Percentiles rank a stretch among this genome's conserved stretches.
These are phyloP conservation scores for Harrya chromipes DNA, from an alignment of 768 basidiomycete genomes.

Conservation along the genomic window DNA sequence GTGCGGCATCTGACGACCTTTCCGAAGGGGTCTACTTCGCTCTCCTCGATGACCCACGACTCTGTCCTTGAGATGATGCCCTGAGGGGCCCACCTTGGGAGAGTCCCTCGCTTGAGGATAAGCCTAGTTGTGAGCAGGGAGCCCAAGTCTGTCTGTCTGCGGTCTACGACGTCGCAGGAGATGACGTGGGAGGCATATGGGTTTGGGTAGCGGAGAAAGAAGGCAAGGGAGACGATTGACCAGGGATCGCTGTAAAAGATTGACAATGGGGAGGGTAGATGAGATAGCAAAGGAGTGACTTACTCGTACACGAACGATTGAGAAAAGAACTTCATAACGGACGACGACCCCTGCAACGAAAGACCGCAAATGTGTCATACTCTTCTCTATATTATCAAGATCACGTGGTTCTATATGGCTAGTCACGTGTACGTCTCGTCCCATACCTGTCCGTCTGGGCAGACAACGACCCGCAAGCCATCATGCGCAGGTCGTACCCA, in stretches of 20 bases:
- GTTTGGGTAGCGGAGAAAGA: slow-evolving; percentile 94
- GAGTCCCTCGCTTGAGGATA: slow-evolving; percentile 87
- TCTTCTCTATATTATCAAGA: background rate
- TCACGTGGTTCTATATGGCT: slow-evolving; percentile 10
- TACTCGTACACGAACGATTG: slow-evolving; percentile 58
- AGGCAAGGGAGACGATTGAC: slow-evolving; percentile 89
- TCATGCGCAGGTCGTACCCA: slow-evolving; percentile 79
- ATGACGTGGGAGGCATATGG: slow-evolving; percentile 91
- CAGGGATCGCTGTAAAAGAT: slow-evolving; percentile 73
- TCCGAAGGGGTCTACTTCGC: slow-evolving; percentile 84
- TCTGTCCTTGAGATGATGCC: slow-evolving; percentile 83
- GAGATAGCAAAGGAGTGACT: slow-evolving; percentile 31
- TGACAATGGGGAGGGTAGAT: too few relatives aligned
- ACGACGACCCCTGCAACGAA: slow-evolving; percentile 36
- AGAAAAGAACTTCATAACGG: slow-evolving; percentile 50
- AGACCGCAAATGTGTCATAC: too few relatives aligned
- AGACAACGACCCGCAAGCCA: slow-evolving; percentile 58
- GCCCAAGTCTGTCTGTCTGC: slow-evolving; percentile 67
- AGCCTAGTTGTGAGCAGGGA: slow-evolving; percentile 84
- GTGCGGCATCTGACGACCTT: slow-evolving; percentile 76
- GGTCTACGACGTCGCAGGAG: slow-evolving; percentile 93
- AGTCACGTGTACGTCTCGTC: slow-evolving; percentile 50
- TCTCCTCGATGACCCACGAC: slow-evolving; percentile 94
- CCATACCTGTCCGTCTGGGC: slow-evolving; percentile 36
- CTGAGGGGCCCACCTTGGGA: slow-evolving; percentile 88